Evolutionary conservation across 306 rosid genomes (phyloP), one percentile per base, ranked within the genome.

Genomic region (Corylus heterophylla): DNA sequence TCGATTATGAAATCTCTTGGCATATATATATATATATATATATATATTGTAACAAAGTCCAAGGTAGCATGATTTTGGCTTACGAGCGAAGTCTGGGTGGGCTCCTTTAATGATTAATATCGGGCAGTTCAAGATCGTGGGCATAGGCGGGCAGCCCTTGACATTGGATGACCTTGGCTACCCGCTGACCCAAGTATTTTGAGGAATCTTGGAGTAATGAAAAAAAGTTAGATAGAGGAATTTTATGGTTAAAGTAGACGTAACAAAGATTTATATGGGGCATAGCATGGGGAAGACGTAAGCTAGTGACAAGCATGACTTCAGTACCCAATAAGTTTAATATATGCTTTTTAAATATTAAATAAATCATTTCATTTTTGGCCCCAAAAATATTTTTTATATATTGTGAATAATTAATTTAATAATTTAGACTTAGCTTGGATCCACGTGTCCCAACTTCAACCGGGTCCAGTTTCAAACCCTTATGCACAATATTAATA

Each of bases 61-160:
- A 85, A 78, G 87, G 80, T 84, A 81, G 83, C 47, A 93, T 88
- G 94, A 92, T 94, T 88, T 86, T 93, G 92, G 91, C 94, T 91
- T 90, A 81, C 87, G 88, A 83, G 80, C 86, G 86, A 95, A 95
- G 98, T 91, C 86, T 93, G 70, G 74, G 76, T 83, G 89, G 97
- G 91, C 58, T 95, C 89, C 81, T 4, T 54, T 83, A 84, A 93
- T 95, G 87, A 93, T 91, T 79, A 83, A 81, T 77, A 76, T 81
- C 85, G 83, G 88, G 87, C 88, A 83, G 89, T 84, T 79, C 69
- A 56, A 81, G 85, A 84, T 83, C 86, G 89, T 91, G 91, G 90
- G 89, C 81, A 47, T 85, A 80, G 82, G 71, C 81, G 95, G 93
- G 80, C 88, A 87, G 81, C 44, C 22, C 29, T 50, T 9, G 29